Percentiles rank a stretch among this genome's conserved stretches.
phyloP scores from a whole-genome alignment of 2,329 filamentous ascomycete species.

The Myriosclerotinia curreyana region DNA sequence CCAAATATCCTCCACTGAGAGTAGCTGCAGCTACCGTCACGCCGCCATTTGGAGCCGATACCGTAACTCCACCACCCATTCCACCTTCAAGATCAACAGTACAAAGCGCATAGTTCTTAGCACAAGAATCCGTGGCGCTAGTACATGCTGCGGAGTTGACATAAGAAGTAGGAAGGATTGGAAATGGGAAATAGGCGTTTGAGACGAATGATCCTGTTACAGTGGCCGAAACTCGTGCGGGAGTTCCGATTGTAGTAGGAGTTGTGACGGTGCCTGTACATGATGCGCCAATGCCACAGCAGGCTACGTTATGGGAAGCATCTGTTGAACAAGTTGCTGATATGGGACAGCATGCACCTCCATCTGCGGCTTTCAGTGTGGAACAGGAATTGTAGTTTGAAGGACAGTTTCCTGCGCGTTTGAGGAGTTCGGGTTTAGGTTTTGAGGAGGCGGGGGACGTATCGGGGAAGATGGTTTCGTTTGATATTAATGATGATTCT shows the following conservation, averaged over 20 bases:
- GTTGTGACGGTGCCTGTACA: constrained; percentile 37
- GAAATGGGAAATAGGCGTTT: constrained; percentile 60
- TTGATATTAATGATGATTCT: constrained; percentile 24
- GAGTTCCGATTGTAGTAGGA: constrained; percentile 19
- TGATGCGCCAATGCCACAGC: constrained; percentile 38
- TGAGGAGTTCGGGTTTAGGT: constrained; percentile 30
- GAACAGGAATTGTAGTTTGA: constrained; percentile 38
- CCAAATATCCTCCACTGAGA: constrained; percentile 42
- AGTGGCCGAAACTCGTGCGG: constrained; percentile 24
- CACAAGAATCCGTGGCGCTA: constrained; percentile 51
- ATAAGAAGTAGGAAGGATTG: constrained; percentile 53
- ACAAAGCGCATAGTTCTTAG: constrained; percentile 53
- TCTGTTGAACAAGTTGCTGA: constrained; percentile 38
- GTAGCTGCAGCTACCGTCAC: constrained; percentile 46
- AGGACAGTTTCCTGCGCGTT: constrained; percentile 37
- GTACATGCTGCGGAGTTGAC: constrained; percentile 51
- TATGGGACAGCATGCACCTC: constrained; percentile 38
- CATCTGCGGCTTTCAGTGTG: constrained; percentile 31
- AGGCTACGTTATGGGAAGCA: constrained; percentile 36
- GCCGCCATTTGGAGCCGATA: constrained; percentile 53
- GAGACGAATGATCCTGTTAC: constrained; percentile 50
- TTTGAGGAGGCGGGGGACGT: constrained; percentile 16
- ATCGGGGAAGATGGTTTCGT: constrained; percentile 28
- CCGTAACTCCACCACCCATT: constrained; percentile 51
- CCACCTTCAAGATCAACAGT: constrained; percentile 47